Base-by-base conservation (phyloP, 2,329 filamentous ascomycete species). In the Tolypocladium guangdongense region DNA sequence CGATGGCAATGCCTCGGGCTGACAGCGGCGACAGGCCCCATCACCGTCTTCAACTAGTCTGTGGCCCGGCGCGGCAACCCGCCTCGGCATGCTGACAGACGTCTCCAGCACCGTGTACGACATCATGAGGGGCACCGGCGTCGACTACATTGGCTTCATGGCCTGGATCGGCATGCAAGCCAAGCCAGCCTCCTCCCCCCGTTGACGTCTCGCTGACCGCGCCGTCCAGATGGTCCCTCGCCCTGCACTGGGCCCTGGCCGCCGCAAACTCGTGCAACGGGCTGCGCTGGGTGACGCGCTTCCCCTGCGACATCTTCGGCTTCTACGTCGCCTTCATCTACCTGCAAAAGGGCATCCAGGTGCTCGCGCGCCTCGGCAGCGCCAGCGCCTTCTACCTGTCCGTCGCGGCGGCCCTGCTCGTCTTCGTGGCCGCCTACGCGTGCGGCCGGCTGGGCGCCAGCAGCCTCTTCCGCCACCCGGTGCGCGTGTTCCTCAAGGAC, bases 301-400 rank as follows among this genome's bases (percentile, higher is more conserved):
- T 96, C 66, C 90, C 89, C 27, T 95, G 90, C 71, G 90, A 96
- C 68, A 93, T 92, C 63, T 95, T 96, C 60, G 90, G 90, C 50
- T 95, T 95, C 72, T 95, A 95, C 66, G 90, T 95, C 49, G 90
- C 90, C 54, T 90, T 88, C 65, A 92, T 95, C 68, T 95, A 95
- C 66, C 77, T 95, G 22, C 89, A 95, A 64, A 95, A 95, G 70
- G 90, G 90, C 18, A 86, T 95, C 57, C 88, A 95, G 69, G 88
- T 95, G 16, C 78, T 95, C 22, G 85, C 84, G 45, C 79, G 86
- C 14, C 86, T 95, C 63, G 90, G 87, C 68, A 64, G 75, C 67
- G 69, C 74, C 59, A 77, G 75, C 49, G 80, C 86, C 65, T 74
- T 93, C 73, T 95, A 95, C 64, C 79, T 95, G 30, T 90, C 87